These are phyloP conservation scores for Myxozyma lipomycoides DNA, from an alignment of 805 yeast species.

Conservation along the genomic window DNA sequence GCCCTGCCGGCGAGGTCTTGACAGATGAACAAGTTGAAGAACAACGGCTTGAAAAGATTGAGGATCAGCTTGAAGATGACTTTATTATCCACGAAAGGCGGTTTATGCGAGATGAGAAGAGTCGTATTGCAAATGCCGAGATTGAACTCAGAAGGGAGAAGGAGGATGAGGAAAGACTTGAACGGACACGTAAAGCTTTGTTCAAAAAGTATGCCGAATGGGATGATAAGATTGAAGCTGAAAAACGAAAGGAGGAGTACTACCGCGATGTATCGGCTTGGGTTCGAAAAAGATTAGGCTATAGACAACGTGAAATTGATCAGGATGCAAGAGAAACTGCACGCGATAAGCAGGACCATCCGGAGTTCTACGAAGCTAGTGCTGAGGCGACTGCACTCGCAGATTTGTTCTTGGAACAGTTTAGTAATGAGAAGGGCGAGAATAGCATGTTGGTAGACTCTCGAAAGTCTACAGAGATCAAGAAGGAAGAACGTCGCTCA, in stretches of 20 bases:
- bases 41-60: slow-evolving; percentile 16
- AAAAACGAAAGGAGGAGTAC: slow-evolving; percentile 22
- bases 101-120: slow-evolving; percentile 23
- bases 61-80: slow-evolving; percentile 19
- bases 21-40: slow-evolving; percentile 25
- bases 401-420: slow-evolving; percentile 18
- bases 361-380: background rate
- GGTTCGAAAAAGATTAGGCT: slow-evolving; percentile 20
- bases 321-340: slow-evolving; percentile 23
- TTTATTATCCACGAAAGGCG: slow-evolving; percentile 26
- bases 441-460: background rate
- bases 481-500: slow-evolving; percentile 10
- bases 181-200: slow-evolving; percentile 2
- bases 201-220: slow-evolving; percentile 21
- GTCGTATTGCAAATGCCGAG: slow-evolving; percentile 22
- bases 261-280: slow-evolving; percentile 28
- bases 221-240: slow-evolving; percentile 28
- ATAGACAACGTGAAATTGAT: slow-evolving; percentile 25
- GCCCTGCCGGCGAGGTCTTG: slow-evolving; percentile 10
- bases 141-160: slow-evolving; percentile 23
- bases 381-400: slow-evolving; percentile 11
- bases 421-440: background rate
- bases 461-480: slow-evolving; percentile 9
- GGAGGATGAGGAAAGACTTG: slow-evolving; percentile 18
- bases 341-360: slow-evolving; percentile 1